These are phyloP conservation scores for Quercus wislizeni DNA, from an alignment of 306 rosid species.

Conservation along the genomic window DNA sequence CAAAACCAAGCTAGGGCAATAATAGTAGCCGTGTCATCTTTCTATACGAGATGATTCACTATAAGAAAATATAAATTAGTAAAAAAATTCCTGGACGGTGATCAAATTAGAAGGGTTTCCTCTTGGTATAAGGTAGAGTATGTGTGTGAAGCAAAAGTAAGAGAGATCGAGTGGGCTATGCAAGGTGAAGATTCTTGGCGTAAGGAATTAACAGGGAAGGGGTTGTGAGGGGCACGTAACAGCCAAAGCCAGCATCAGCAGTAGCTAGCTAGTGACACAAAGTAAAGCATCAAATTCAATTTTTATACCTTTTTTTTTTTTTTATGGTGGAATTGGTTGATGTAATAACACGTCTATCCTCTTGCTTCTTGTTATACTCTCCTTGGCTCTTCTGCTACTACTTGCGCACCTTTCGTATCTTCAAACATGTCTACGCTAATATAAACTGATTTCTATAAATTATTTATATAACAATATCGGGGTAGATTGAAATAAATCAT, in stretches of 20 bases:
- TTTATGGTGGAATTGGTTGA: constrained; percentile 17
- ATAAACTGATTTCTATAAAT: no score
- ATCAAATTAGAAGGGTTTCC: constrained; percentile 27
- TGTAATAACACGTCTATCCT: constrained; percentile 9
- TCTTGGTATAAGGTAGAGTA: constrained; percentile 39
- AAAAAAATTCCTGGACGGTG: constrained; percentile 26
- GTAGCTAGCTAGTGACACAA: constrained; percentile 39
- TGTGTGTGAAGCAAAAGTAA: constrained; percentile 18
- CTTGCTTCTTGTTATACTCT: neutral
- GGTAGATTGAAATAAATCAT: no score
- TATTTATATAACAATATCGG: no score
- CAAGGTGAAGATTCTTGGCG: constrained; percentile 58
- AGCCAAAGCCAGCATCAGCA: constrained; percentile 44
- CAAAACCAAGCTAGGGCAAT: no score
- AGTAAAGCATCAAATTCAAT: constrained; percentile 56
- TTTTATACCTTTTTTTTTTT: neutral
- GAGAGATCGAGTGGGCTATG: constrained; percentile 19
- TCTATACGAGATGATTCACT: no score
- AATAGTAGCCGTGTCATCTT: no score
- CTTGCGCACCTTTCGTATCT: constrained; percentile 11
- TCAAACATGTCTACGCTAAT: neutral
- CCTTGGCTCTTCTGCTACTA: constrained; percentile 12
- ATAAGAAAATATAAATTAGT: no score
- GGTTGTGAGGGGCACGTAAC: constrained; percentile 64
- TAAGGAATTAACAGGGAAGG: constrained; percentile 34